phyloP scores from a whole-genome alignment of 805 yeast species.

The Starmerella sp. region DNA sequence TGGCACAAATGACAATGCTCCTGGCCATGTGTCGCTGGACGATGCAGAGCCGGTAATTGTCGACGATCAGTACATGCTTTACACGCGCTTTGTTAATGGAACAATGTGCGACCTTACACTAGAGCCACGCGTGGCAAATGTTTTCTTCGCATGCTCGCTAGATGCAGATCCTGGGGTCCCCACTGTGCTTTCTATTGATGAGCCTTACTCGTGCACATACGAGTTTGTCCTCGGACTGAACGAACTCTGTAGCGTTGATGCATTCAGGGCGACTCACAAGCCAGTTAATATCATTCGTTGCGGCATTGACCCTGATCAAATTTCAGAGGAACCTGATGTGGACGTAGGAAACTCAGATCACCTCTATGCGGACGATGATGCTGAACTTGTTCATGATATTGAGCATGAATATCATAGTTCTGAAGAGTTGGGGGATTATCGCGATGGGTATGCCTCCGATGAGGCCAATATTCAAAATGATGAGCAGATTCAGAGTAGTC shows the following conservation, averaged over 20 bases:
- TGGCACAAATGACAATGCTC: neutral
- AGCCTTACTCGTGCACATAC: conserved; percentile 20
- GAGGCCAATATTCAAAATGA: too few species aligned
- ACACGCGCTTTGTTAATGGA: conserved; percentile 34
- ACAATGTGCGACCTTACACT: conserved; percentile 50
- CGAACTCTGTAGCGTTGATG: conserved; percentile 16
- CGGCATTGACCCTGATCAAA: conserved; percentile 2
- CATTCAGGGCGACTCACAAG: neutral
- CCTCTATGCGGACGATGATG: neutral
- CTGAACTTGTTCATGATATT: neutral
- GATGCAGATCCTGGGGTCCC: neutral
- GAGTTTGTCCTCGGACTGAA: conserved; percentile 15
- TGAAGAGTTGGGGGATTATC: too few species aligned
- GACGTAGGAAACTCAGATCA: neutral
- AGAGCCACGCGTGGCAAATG: conserved; percentile 41
- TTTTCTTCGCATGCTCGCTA: conserved; percentile 47
- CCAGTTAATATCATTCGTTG: conserved; percentile 12
- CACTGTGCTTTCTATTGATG: conserved; percentile 8
- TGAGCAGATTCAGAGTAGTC: too few species aligned
- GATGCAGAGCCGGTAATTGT: conserved; percentile 12
- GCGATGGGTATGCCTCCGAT: too few species aligned
- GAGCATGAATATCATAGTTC: too few species aligned
- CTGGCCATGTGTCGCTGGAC: neutral
- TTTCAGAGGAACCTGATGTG: neutral
- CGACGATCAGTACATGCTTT: conserved; percentile 13